Percentiles rank a stretch among this genome's conserved stretches.
phyloP scores from a whole-genome alignment of 2,329 filamentous ascomycete genomes.

The Cladosporium colombiae region DNA sequence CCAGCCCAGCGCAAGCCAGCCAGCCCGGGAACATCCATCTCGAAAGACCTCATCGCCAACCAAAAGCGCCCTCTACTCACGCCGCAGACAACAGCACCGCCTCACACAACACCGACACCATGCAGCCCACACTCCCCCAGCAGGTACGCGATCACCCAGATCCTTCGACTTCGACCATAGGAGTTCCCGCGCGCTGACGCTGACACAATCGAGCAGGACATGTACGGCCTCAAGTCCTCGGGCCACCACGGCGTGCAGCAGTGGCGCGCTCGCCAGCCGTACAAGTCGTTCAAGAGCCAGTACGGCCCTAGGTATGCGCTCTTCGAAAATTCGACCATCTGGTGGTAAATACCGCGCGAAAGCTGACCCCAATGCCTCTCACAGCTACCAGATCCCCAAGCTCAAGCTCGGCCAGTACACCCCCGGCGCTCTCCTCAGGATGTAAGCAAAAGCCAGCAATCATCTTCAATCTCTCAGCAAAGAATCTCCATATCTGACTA shows the following conservation, averaged over 20 bases:
- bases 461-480: background rate
- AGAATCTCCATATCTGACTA: background rate
- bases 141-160: slow-evolving; percentile 22
- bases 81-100: slow-evolving; percentile 4
- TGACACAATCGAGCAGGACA: slow-evolving; percentile 22
- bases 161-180: background rate
- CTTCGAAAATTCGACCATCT: slow-evolving; percentile 22
- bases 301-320: slow-evolving; percentile 61
- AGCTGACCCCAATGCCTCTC: background rate
- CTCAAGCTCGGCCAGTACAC: slow-evolving; percentile 19
- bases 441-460: slow-evolving; percentile 1
- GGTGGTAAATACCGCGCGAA: background rate
- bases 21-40: slow-evolving; percentile 13
- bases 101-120: slow-evolving; percentile 22
- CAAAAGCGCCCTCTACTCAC: slow-evolving; percentile 3
- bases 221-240: slow-evolving; percentile 29
- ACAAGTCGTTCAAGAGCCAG: slow-evolving; percentile 57
- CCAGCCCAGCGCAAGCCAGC: background rate
- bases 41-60: slow-evolving; percentile 18
- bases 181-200: background rate
- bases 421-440: slow-evolving; percentile 9
- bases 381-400: slow-evolving; percentile 19
- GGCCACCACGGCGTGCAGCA: slow-evolving; percentile 35
- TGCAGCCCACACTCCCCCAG: slow-evolving; percentile 36
- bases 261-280: slow-evolving; percentile 40